Evolutionary conservation across 2,329 filamentous ascomycete genomes (phyloP).

Genomic region (Fusarium foetens): DNA sequence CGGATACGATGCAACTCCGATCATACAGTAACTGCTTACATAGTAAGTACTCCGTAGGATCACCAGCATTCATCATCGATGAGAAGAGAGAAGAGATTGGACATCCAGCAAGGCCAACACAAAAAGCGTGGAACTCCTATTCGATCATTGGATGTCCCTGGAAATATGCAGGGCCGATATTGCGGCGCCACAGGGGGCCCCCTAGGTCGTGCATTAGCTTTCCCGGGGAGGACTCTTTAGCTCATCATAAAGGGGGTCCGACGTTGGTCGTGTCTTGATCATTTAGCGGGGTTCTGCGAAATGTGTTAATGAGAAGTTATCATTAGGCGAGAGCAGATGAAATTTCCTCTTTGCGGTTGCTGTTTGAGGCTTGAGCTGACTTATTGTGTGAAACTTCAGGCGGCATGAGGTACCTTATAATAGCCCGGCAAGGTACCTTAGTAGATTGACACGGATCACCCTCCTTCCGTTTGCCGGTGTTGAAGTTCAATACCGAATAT

Average conservation of each 20-base stretch:
- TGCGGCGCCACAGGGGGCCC: slow-evolving; percentile 28
- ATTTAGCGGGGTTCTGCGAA: background rate
- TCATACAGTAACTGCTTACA: background rate
- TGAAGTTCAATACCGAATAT: background rate
- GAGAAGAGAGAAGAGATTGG: slow-evolving; percentile 40
- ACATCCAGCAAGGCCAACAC: slow-evolving; percentile 17
- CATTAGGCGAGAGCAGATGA: slow-evolving; percentile 8
- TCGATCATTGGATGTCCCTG: slow-evolving; percentile 24
- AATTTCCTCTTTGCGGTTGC: background rate
- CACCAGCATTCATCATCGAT: slow-evolving; percentile 16
- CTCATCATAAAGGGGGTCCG: slow-evolving; percentile 7
- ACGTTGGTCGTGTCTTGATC: slow-evolving; percentile 1
- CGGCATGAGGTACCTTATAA: background rate
- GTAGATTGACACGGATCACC: background rate
- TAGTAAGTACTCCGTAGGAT: slow-evolving; percentile 6
- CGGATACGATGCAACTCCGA: slow-evolving; percentile 21
- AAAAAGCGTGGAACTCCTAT: slow-evolving; percentile 33
- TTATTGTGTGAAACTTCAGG: background rate
- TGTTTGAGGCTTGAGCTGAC: background rate
- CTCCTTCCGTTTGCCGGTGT: background rate
- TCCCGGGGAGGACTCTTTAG: slow-evolving; percentile 38
- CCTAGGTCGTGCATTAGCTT: slow-evolving; percentile 32
- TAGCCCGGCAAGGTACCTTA: no score
- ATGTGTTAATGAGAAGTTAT: slow-evolving; percentile 20
- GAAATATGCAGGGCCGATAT: slow-evolving; percentile 35